Percentiles rank a stretch among this genome's conserved stretches.
Conservation (phyloP, 345 rosid species). For the Heritiera littoralis region DNA sequence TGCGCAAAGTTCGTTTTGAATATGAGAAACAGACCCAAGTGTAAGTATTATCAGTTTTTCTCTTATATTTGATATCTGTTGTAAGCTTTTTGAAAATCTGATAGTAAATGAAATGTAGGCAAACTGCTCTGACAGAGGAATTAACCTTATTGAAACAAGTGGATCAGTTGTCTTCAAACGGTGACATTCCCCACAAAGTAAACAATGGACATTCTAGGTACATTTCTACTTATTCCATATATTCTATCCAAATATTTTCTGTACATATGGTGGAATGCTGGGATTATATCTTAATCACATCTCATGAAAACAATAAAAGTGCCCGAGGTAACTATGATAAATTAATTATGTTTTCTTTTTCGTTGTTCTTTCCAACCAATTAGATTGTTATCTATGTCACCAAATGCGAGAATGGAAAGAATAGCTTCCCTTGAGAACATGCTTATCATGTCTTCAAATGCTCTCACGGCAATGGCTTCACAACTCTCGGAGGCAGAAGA, state of each 20-base stretch:
- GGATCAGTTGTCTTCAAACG: conserved; percentile 50
- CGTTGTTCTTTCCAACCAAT: conserved; percentile 20
- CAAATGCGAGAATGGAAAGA: conserved; percentile 66
- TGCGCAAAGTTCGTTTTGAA: conserved; percentile 70
- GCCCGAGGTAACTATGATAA: conserved; percentile 5
- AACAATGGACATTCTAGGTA: conserved; percentile 66
- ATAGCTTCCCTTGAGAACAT: conserved; percentile 67
- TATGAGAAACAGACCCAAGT: conserved; percentile 75
- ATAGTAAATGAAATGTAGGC: conserved; percentile 35
- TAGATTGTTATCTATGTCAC: conserved; percentile 56
- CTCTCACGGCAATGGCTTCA: conserved; percentile 72
- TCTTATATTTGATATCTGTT: conserved; percentile 6
- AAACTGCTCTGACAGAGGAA: conserved; percentile 68
- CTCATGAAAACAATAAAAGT: conserved; percentile 6
- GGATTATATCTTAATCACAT: not conserved
- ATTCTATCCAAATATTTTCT: not conserved
- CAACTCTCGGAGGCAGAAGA: conserved; percentile 87
- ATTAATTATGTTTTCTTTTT: conserved; percentile 24
- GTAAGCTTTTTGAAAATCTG: conserved; percentile 15
- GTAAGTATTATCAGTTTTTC: conserved; percentile 44
- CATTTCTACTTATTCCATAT: not conserved
- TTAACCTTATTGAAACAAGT: conserved; percentile 57
- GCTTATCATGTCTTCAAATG: conserved; percentile 69
- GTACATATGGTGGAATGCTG: conserved; percentile 1
- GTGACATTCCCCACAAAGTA: conserved; percentile 46